A percentile compares a stretch with the other conserved stretches of the same genome.
Conservation (phyloP, 345 rosid genomes). For the Bruguiera sexangula region DNA sequence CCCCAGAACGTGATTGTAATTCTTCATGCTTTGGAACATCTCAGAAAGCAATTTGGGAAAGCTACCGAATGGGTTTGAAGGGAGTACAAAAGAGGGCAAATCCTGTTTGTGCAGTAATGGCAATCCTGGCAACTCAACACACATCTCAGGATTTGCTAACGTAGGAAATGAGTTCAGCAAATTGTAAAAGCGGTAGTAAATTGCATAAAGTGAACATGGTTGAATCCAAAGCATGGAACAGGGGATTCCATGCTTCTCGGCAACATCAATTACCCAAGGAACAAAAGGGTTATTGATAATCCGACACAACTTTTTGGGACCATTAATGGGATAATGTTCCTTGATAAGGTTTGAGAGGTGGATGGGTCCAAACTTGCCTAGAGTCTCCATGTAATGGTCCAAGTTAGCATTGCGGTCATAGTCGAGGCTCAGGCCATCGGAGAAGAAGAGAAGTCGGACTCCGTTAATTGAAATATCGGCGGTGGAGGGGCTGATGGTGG, state of each 20-base stretch:
- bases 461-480: constrained; percentile 21
- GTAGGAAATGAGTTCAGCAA: constrained; percentile 34
- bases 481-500: constrained; percentile 1
- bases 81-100: constrained; percentile 47
- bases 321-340: constrained; percentile 18
- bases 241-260: constrained; percentile 32
- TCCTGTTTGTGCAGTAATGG: constrained; percentile 36
- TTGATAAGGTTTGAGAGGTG: constrained; percentile 36
- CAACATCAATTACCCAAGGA: constrained; percentile 50
- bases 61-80: constrained; percentile 30
- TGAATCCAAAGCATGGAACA: constrained; percentile 60
- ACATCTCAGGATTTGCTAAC: constrained; percentile 20
- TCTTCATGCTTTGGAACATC: constrained; percentile 28
- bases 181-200: constrained; percentile 41
- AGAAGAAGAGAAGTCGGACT: constrained; percentile 37
- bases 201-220: constrained; percentile 38
- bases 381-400: constrained; percentile 35
- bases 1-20: constrained; percentile 39
- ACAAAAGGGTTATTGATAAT: constrained; percentile 45
- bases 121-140: constrained; percentile 39
- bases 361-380: constrained; percentile 33
- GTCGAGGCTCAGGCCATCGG: constrained; percentile 45
- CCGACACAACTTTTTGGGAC: constrained; percentile 36
- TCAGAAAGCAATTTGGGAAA: constrained; percentile 20
- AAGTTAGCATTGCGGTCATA: constrained; percentile 32